Evolutionary conservation across 2,329 filamentous ascomycete species (phyloP), one percentile per base, ranked within the genome.

Genomic region (Moelleriella libera): DNA sequence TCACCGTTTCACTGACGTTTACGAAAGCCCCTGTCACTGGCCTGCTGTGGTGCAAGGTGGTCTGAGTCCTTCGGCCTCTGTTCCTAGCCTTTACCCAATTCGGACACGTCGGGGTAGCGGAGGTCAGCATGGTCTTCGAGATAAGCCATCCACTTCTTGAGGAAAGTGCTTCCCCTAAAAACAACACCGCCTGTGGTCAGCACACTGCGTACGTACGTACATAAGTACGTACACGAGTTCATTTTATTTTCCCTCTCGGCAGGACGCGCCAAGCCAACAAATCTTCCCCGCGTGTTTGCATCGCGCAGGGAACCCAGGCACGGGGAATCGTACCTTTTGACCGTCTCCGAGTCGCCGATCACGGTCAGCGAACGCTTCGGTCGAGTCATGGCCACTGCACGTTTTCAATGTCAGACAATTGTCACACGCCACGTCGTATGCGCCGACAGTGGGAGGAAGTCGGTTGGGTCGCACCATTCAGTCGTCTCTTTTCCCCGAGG

Each of bases 321-420:
- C 12, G 29, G 21, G 31, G n/a, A n/a, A 29, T 32, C 85, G 76
- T 71, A 94, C 85, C 77, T 81, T 65, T 83, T 82, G 48, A 95
- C 86, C 3, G 90, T 97, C 62, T 96, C 92, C 50, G 88, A 92
- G 64, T 98, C 92, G 43, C 90, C 92, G 57, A 96, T 83, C 14
- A 98, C 76, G 52, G 86, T 92, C 42, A 98, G 72, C 60, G 92
- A 90, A 55, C 92, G 78, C 68, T 85, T 90, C 5, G 92, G 88
- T 54, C 92, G 80, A 52, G 92, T 98, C 89, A 98, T 97, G 47
- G 92, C 90, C 56, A 97, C 89, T 94, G 88, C 29, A 28, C 37
- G 14, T n/a, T 30, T 10, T n/a, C 3, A 28, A 14, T 37, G 41
- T 44, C 31, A 47, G 45, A 43, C 11, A 21, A 9, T 6, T 42